Base-by-base conservation (phyloP, 345 rosid species). In the Dovyalis caffra region DNA sequence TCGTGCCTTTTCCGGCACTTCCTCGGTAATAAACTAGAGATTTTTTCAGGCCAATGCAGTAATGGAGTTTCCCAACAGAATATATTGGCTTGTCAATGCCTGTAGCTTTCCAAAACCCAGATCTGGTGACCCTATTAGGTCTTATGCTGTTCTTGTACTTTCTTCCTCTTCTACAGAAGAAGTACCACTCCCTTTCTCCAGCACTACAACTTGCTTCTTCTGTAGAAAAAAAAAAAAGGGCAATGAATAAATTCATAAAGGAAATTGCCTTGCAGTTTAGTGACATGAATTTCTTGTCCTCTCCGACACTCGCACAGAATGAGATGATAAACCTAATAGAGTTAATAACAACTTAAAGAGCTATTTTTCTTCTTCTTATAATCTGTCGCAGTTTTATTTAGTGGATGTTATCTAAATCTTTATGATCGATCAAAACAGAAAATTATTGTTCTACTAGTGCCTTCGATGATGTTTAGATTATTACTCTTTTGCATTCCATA, bases 21-120 rank as follows among this genome's bases (percentile, higher is more conserved):
- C 89, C 91, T 11, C 80, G 62, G 72, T 87, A 82, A 65, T 83
- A 87, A 35, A 87, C 89, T 15, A 87, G 68, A 26, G 89, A 83
- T 66, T 85, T 87, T 76, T 84, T 85, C 64, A 86, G 76, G 25
- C 90, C 87, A 56, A 87, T 74, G 71, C 85, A 73, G 56, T 63
- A 63, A 33, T 82, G 66, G 47, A 40, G 23, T 69, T 58, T 68
- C 32, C 40, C 68, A 6, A 4, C 56, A 23, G 81, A 66, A n/a
- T 76, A 68, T 37, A 88, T 81, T 14, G 79, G 74, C 76, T 83
- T 84, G 79, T 88, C 91, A 45, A 84, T 84, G 0, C 91, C 91
- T 3, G 91, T 88, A 6, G 91, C 91, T 82, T 88, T 88, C 91
- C 91, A 88, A 63, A 84, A 88, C 38, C 91, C 91, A 7, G 79